phyloP scores from a whole-genome alignment of 768 basidiomycete genomes.

The Stropharia rugosoannulata region DNA sequence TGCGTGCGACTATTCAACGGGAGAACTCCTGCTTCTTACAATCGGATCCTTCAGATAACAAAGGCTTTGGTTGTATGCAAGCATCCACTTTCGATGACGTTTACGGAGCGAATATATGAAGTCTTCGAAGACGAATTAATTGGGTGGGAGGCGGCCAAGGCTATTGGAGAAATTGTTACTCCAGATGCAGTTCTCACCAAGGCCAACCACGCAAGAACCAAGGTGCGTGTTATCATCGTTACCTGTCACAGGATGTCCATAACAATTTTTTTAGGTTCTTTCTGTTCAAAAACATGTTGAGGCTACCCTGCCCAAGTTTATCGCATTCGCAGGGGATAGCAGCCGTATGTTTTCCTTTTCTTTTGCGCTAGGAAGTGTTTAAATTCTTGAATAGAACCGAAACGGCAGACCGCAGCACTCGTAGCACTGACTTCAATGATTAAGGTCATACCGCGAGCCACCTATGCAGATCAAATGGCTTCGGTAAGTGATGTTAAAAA shows the following conservation, averaged over 20 bases:
- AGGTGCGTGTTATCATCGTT: conserved; percentile 44
- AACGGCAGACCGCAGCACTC: conserved; percentile 66
- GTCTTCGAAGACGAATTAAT: conserved; percentile 67
- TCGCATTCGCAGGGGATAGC: conserved; percentile 58
- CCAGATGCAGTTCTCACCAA: conserved; percentile 71
- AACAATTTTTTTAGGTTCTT: conserved; percentile 51
- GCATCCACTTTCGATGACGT: conserved; percentile 53
- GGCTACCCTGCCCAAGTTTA: conserved; percentile 69
- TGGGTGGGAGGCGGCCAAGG: conserved; percentile 72
- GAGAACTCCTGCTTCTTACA: background rate
- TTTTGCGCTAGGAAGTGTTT: background rate
- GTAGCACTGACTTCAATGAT: conserved; percentile 84
- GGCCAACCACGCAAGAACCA: conserved; percentile 72
- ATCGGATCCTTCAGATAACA: conserved; percentile 49
- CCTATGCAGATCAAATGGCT: conserved; percentile 71
- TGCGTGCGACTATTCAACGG: conserved; percentile 28
- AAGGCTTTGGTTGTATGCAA: conserved; percentile 80
- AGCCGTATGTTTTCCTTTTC: conserved; percentile 39
- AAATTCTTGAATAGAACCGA: conserved; percentile 36
- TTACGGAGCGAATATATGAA: conserved; percentile 65
- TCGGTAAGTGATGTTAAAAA: conserved; percentile 43
- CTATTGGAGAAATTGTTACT: conserved; percentile 65
- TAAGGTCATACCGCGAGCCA: conserved; percentile 71
- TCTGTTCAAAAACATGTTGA: conserved; percentile 77
- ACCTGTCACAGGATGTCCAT: background rate